phyloP scores from a whole-genome alignment of 805 yeast genomes.

The Ogataea dorogensis region DNA sequence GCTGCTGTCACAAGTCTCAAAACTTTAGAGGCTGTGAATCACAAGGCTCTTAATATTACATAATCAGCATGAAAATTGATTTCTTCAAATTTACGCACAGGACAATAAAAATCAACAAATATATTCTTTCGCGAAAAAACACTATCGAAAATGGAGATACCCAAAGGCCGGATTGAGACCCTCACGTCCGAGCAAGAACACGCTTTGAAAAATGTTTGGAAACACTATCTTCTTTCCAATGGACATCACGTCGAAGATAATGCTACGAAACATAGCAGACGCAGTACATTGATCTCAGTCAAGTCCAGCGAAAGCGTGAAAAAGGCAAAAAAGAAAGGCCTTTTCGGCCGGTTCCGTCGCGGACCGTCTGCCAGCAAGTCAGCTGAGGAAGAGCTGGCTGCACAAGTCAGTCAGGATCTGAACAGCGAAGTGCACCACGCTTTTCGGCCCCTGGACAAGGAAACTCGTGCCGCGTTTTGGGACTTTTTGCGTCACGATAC shows the following conservation, averaged over 20 bases:
- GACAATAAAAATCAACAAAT: conserved; percentile 1
- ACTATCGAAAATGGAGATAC: conserved; percentile 7
- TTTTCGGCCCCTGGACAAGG: conserved; percentile 51
- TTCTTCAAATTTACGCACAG: conserved; percentile 4
- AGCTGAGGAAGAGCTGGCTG: conserved; percentile 19
- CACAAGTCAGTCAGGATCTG: conserved; percentile 27
- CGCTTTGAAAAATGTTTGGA: conserved; percentile 69
- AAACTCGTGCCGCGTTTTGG: conserved; percentile 55
- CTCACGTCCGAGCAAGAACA: conserved; percentile 58
- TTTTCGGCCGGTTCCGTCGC: conserved; percentile 30
- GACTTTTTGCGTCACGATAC: conserved; percentile 67
- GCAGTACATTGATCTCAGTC: conserved; percentile 29
- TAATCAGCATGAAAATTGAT: conserved; percentile 1
- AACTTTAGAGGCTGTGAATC: conserved; percentile 24
- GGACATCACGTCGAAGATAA: conserved; percentile 40
- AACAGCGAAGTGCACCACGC: conserved; percentile 40
- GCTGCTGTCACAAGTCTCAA: conserved; percentile 30
- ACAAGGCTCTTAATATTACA: conserved; percentile 15
- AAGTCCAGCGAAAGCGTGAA: conserved; percentile 27
- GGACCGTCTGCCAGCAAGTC: conserved; percentile 27
- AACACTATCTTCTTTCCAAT: conserved; percentile 56
- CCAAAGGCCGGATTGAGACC: conserved; percentile 45
- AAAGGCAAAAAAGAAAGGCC: conserved; percentile 35
- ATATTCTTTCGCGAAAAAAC: not conserved
- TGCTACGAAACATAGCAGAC: conserved; percentile 14